Evolutionary conservation across 495 filamentous ascomycete genomes (phyloP).

Genomic region (Podospora appendiculata): DNA sequence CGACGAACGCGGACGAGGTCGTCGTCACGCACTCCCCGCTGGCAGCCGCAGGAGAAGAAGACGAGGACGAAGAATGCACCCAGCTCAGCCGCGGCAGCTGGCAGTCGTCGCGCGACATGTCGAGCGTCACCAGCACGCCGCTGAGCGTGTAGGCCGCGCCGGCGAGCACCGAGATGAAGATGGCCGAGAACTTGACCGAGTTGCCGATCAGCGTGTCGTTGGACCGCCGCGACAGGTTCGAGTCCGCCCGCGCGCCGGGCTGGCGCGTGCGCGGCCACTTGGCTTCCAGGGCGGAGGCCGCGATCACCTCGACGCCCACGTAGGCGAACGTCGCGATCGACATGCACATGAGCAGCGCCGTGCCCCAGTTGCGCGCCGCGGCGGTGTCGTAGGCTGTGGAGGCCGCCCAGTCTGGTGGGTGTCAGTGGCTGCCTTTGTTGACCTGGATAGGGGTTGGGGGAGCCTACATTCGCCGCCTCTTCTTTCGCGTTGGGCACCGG

Average conservation of each 20-base stretch:
- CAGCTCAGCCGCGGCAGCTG: constrained; percentile 12
- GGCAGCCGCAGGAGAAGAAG: no score
- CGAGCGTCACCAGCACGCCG: constrained; percentile 11
- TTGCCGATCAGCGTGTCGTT: constrained; percentile 15
- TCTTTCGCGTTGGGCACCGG: no score
- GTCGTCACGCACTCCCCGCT: background rate
- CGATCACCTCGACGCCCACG: constrained; percentile 35
- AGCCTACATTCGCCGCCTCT: no score
- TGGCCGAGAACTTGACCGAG: constrained; percentile 20
- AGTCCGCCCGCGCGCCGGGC: constrained; percentile 17
- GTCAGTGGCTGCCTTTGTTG: background rate
- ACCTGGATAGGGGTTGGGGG: no score
- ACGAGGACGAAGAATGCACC: background rate
- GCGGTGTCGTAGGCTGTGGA: constrained; percentile 5
- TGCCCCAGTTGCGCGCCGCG: constrained; percentile 10
- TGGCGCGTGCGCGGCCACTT: constrained; percentile 15
- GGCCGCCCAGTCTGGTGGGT: constrained; percentile 5
- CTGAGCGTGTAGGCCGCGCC: constrained; percentile 19
- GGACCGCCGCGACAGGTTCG: constrained; percentile 17
- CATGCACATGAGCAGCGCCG: constrained; percentile 24
- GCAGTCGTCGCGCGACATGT: constrained; percentile 5
- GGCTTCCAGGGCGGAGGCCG: constrained; percentile 36
- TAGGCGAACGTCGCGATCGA: constrained; percentile 36
- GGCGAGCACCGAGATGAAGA: constrained; percentile 24
- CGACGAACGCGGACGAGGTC: constrained; percentile 30